Conservation (phyloP, 495 filamentous ascomycete species). For the Xylaria curta region DNA sequence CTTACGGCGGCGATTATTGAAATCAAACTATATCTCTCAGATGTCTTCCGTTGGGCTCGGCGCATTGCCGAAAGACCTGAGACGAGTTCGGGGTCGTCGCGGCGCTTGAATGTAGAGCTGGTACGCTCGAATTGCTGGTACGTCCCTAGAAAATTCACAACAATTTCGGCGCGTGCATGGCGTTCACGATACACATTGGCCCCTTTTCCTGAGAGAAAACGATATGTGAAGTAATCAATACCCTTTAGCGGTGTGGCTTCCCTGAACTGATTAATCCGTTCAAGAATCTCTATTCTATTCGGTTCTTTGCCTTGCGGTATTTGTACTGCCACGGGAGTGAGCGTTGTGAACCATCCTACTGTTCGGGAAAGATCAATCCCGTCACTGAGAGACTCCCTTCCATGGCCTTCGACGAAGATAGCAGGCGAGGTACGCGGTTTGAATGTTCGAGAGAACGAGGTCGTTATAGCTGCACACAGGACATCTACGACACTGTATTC, state of each 20-base stretch:
- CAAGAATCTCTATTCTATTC: neutral
- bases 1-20: slow-evolving; percentile 7
- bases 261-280: neutral
- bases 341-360: slow-evolving; percentile 67
- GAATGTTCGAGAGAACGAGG: slow-evolving; percentile 42
- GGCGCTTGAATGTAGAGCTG: slow-evolving; percentile 1
- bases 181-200: neutral
- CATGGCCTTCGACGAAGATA: slow-evolving; percentile 60
- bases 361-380: slow-evolving; percentile 63
- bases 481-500: slow-evolving; percentile 10
- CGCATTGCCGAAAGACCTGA: slow-evolving; percentile 11
- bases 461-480: slow-evolving; percentile 34
- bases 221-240: slow-evolving; percentile 3
- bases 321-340: slow-evolving; percentile 54
- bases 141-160: neutral
- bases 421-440: slow-evolving; percentile 51
- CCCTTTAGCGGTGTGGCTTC: slow-evolving; percentile 9
- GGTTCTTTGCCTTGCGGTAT: slow-evolving; percentile 20
- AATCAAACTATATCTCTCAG: slow-evolving; percentile 14
- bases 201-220: neutral
- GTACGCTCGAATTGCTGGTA: slow-evolving; percentile 11
- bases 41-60: neutral
- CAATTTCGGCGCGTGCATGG: slow-evolving; percentile 15
- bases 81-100: neutral
- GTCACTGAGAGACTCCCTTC: slow-evolving; percentile 58